Evolutionary conservation across 2,329 filamentous ascomycete species (phyloP).

Genomic region (Clonostachys sp.): DNA sequence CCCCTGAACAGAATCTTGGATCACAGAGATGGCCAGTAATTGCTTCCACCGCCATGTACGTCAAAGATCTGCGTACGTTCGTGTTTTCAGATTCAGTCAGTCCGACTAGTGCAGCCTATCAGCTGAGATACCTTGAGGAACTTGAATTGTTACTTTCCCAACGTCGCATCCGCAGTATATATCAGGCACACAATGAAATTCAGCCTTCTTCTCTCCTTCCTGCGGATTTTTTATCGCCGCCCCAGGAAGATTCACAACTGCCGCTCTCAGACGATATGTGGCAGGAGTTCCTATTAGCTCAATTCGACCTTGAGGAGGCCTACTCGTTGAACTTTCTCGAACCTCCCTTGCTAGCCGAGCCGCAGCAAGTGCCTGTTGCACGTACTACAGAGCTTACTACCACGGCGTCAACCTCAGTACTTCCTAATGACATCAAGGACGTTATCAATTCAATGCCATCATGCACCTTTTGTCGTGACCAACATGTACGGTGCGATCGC

Average conservation of each 20-base stretch:
- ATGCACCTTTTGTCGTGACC: slow-evolving; percentile 7
- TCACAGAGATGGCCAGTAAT: slow-evolving; percentile 3
- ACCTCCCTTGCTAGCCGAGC: background rate
- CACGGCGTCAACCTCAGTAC: too few relatives aligned
- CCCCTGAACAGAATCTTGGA: background rate
- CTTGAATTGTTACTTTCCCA: slow-evolving; percentile 8
- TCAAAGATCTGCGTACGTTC: slow-evolving; percentile 6
- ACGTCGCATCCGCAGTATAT: slow-evolving; percentile 8
- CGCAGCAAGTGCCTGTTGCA: background rate
- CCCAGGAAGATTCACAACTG: too few relatives aligned
- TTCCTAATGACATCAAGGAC: background rate
- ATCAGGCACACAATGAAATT: slow-evolving; percentile 3
- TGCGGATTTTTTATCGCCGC: background rate
- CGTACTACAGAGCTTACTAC: too few relatives aligned
- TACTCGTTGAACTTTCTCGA: background rate
- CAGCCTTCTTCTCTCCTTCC: background rate
- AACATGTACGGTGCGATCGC: slow-evolving; percentile 5
- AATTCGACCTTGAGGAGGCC: slow-evolving; percentile 2
- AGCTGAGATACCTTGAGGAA: slow-evolving; percentile 7
- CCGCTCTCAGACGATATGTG: slow-evolving; percentile 6
- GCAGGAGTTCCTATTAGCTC: slow-evolving; percentile 4
- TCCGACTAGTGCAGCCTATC: slow-evolving; percentile 2
- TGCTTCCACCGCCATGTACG: slow-evolving; percentile 5
- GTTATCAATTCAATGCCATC: slow-evolving; percentile 3
- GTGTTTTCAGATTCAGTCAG: slow-evolving; percentile 4